Percentiles rank a stretch among this genome's conserved stretches.
Conservation (phyloP, 148 eudicot genomes). For the Linanthus parryae region DNA sequence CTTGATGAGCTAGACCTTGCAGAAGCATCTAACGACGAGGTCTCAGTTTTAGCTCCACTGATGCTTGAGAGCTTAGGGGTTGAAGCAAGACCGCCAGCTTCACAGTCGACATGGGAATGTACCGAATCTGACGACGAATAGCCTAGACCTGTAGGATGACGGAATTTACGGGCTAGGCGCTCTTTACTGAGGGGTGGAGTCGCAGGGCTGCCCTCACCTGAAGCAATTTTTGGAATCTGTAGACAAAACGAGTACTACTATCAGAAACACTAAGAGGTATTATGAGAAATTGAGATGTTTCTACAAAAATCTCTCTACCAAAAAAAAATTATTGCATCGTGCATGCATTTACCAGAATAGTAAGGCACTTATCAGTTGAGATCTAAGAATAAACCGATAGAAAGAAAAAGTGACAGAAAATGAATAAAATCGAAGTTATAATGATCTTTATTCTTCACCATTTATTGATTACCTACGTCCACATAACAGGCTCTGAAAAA, state of each 20-base stretch:
- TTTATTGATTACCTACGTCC: no score
- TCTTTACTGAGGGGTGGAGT: slow-evolving; percentile 82
- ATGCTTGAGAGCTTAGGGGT: slow-evolving; percentile 77
- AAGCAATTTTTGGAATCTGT: slow-evolving; percentile 59
- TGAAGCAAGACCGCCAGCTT: slow-evolving; percentile 58
- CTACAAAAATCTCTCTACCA: no score
- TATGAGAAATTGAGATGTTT: no score
- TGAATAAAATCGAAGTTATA: no score
- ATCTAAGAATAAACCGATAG: background rate
- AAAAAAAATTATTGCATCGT: background rate
- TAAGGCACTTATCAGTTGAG: background rate
- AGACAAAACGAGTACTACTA: slow-evolving; percentile 1
- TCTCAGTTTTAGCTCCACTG: slow-evolving; percentile 71
- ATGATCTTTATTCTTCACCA: no score
- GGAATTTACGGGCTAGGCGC: slow-evolving; percentile 46
- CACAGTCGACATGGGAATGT: slow-evolving; percentile 31
- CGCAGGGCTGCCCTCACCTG: slow-evolving; percentile 62
- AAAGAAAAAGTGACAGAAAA: background rate
- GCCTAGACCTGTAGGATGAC: slow-evolving; percentile 38
- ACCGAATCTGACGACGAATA: slow-evolving; percentile 60
- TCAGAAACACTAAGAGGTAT: background rate
- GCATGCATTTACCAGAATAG: background rate
- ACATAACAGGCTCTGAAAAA: no score
- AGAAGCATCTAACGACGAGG: slow-evolving; percentile 81
- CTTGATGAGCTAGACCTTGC: slow-evolving; percentile 73